phyloP scores from a whole-genome alignment of 106 monocot genomes.

The Platanthera zijinensis region DNA sequence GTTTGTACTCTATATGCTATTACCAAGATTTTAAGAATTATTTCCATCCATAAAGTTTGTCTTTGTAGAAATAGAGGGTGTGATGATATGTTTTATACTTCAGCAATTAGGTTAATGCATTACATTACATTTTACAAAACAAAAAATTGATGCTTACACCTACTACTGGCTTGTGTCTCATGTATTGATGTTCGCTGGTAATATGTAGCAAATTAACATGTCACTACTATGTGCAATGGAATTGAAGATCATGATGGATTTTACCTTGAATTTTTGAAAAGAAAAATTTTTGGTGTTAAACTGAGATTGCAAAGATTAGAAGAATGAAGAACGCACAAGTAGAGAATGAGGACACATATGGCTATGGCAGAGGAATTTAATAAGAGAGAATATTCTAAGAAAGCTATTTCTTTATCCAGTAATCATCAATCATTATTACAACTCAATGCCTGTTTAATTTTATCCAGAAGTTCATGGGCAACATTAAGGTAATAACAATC shows the following conservation, averaged over 20 bases:
- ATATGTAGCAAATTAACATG: neutral
- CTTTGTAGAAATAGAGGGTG: neutral
- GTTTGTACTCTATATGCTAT: neutral
- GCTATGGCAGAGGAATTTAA: neutral
- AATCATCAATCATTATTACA: neutral
- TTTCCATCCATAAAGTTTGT: neutral
- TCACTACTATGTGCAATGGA: neutral
- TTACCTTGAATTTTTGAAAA: neutral
- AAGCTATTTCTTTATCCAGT: neutral
- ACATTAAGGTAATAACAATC: too few species aligned
- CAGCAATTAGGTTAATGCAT: neutral
- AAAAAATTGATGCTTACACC: neutral
- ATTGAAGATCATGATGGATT: neutral
- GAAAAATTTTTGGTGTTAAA: neutral
- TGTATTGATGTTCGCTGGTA: neutral
- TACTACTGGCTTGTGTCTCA: neutral
- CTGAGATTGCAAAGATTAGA: too few species aligned
- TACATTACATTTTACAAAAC: neutral
- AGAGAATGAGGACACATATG: neutral
- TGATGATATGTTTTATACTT: neutral
- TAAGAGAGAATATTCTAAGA: neutral
- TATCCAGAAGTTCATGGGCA: too few species aligned
- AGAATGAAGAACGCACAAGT: too few species aligned
- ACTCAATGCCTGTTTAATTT: neutral
- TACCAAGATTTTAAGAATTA: neutral